These are phyloP conservation scores for Sporothrix variecibatus DNA, from an alignment of 2,329 filamentous ascomycete genomes.

Conservation along the genomic window DNA sequence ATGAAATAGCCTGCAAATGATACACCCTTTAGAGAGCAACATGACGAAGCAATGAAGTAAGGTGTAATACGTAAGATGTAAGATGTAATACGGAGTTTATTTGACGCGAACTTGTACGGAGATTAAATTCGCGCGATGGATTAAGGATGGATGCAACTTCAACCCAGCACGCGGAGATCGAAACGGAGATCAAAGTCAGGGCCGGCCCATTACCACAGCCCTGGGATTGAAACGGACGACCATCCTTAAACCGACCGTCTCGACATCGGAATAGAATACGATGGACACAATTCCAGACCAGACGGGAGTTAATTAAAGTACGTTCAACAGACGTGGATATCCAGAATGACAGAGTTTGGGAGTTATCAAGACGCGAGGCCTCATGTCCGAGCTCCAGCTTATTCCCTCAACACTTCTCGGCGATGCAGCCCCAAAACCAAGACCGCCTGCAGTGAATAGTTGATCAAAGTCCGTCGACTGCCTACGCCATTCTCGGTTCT, in stretches of 20 bases:
- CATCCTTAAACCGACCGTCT: not conserved
- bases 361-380: not conserved
- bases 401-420: not conserved
- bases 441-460: not conserved
- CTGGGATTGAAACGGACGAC: not conserved
- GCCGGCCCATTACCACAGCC: not conserved
- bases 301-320: not conserved
- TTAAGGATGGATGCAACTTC: not conserved
- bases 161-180: not conserved
- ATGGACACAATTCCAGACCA: not conserved
- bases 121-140: no score
- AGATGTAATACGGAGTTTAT: not conserved
- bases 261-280: not conserved
- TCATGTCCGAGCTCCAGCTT: not conserved
- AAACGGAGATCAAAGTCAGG: not conserved
- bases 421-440: not conserved
- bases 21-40: not conserved
- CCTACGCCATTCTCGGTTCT: not conserved
- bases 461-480: not conserved
- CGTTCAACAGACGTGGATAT: not conserved
- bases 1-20: slow-evolving; percentile 15
- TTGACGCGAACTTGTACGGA: not conserved
- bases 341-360: not conserved
- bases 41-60: not conserved
- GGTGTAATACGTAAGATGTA: not conserved